These are phyloP conservation scores for Choanephora cucurbitarum DNA, from an alignment of 371 early-diverging fungal species.

Conservation along the genomic window DNA sequence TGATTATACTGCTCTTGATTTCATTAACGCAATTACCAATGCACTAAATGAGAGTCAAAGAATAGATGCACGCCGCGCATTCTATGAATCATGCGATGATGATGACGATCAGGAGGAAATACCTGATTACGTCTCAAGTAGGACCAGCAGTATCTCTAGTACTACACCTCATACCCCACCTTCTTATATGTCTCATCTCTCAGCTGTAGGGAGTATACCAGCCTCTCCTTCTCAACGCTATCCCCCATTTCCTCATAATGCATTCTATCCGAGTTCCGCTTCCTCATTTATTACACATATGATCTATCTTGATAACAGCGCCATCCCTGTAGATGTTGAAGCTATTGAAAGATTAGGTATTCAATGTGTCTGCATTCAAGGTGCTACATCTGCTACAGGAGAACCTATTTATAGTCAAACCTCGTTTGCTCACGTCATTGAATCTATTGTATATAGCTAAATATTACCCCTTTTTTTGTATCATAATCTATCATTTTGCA, in stretches of 20 bases:
- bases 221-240: constrained; percentile 31
- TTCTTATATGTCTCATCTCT: constrained; percentile 1
- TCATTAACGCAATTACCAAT: constrained; percentile 65
- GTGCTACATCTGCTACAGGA: constrained; percentile 17
- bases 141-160: constrained; percentile 10
- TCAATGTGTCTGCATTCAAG: constrained; percentile 51
- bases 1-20: constrained; percentile 71
- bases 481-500: neutral
- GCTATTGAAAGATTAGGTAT: constrained; percentile 67
- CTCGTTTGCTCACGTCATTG: constrained; percentile 49
- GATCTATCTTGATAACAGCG: constrained; percentile 51
- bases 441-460: constrained; percentile 59
- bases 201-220: constrained; percentile 21
- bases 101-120: constrained; percentile 17
- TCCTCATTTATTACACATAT: constrained; percentile 69
- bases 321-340: constrained; percentile 57
- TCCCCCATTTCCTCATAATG: constrained; percentile 39
- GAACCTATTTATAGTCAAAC: constrained; percentile 28
- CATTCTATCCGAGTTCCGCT: constrained; percentile 49
- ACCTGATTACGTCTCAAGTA: constrained; percentile 6
- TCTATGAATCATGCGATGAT: constrained; percentile 36
- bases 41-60: constrained; percentile 61
- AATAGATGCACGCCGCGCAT: constrained; percentile 48
- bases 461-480: constrained; percentile 1
- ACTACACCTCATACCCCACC: constrained; percentile 8